These are phyloP conservation scores for Cordyceps sp. DNA, from an alignment of 2,329 filamentous ascomycete species.

Conservation along the genomic window DNA sequence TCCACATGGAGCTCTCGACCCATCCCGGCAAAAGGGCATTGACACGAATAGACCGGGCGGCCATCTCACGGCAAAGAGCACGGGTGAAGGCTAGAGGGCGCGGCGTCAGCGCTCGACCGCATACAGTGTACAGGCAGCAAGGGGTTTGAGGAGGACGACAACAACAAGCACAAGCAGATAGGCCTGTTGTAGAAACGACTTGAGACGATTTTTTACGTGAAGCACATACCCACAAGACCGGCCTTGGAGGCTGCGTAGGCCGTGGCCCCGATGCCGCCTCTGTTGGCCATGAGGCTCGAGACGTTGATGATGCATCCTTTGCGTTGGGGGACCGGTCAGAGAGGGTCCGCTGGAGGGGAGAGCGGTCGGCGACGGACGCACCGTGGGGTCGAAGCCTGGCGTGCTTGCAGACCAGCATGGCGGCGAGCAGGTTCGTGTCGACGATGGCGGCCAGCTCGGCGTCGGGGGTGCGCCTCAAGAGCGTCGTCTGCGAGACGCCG, in stretches of 20 bases:
- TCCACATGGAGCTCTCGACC: constrained; percentile 66
- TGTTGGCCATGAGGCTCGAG: constrained; percentile 55
- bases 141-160: neutral
- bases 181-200: too few species aligned
- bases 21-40: constrained; percentile 76
- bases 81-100: constrained; percentile 44
- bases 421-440: constrained; percentile 52
- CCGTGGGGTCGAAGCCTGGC: constrained; percentile 17
- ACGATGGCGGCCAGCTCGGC: constrained; percentile 40
- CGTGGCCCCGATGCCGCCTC: constrained; percentile 52
- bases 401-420: constrained; percentile 44
- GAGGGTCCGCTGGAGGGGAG: neutral
- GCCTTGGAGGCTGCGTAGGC: constrained; percentile 71
- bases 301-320: constrained; percentile 65
- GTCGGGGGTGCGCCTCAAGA: constrained; percentile 39
- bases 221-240: constrained; percentile 45
- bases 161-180: neutral
- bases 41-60: constrained; percentile 46
- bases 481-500: constrained; percentile 48
- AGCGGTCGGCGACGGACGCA: constrained; percentile 3
- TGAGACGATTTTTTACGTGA: too few species aligned
- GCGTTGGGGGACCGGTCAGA: neutral
- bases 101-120: constrained; percentile 1
- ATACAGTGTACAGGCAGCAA: constrained; percentile 3
- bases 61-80: constrained; percentile 46